Conservation (phyloP, 345 rosid genomes). For the Gossypium ekmanianum region DNA sequence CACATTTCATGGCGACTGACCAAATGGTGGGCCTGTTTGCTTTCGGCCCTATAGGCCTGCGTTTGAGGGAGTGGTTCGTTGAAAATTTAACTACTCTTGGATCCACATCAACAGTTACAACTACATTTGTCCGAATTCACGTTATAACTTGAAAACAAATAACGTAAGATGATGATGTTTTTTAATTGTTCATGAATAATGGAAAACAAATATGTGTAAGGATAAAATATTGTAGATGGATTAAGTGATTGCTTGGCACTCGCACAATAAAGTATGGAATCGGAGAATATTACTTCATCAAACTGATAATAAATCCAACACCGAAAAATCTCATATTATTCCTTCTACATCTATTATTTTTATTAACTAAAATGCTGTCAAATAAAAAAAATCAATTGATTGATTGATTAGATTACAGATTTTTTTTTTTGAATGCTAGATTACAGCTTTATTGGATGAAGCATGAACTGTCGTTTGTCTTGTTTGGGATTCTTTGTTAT, state of each 20-base stretch:
- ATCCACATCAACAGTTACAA: background rate
- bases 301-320: background rate
- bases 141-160: too few species aligned
- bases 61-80: background rate
- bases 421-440: too few species aligned
- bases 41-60: background rate
- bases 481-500: background rate
- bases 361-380: background rate
- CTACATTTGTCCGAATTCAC: too few species aligned
- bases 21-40: background rate
- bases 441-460: background rate
- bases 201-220: too few species aligned
- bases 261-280: background rate
- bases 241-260: background rate
- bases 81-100: background rate
- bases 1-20: too few species aligned
- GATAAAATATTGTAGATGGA: slow-evolving; percentile 1
- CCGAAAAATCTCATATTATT: slow-evolving; percentile 10
- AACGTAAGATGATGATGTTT: too few species aligned
- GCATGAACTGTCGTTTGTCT: slow-evolving; percentile 14
- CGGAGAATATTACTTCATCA: background rate
- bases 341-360: background rate
- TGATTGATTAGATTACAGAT: background rate
- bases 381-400: background rate
- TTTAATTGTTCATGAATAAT: too few species aligned